Evolutionary conservation across 148 eudicot species (phyloP), one percentile per base, ranked within the genome.

Genomic region (Vaccinium vitisidaea): DNA sequence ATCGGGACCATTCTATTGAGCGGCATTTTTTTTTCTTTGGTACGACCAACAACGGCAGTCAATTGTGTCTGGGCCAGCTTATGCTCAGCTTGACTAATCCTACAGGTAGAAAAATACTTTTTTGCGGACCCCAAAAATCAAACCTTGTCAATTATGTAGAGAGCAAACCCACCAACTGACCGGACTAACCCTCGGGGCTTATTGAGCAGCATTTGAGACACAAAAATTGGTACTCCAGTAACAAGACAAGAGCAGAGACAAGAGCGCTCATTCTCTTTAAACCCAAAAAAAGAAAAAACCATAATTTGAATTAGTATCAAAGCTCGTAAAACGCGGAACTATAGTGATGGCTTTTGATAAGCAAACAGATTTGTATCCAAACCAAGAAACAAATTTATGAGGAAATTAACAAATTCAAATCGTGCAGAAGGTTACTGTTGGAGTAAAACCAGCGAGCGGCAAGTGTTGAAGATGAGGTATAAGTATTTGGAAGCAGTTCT

Each of bases 401-500:
- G 69, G 0, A 43, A 63, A 25, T 4, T 25, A 25, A 11, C 6
- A 23, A 52, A 39, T 21, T 2, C 8, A 21, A 86, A 79, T 3
- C 32, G 10, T 88, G 83, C 80, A 96, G 98, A 96, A 87, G 99
- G 98, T 8, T 96, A 92, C 80, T 96, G 98, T 78, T 96, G 99
- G 99, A 93, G 95, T 81, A 96, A 96, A 91, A 94, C 92, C 0
- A 94, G 99, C 36, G 99, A 96, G 84, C 67, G 98, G 79, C 99
- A 94, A 83, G 98, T 96, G 36, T 79, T 93, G 71, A 94, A 86
- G 89, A 92, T 96, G 16, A 88, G 99, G 10, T 92, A 94, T 89
- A 93, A 88, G 87, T 96, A 96, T 82, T 83, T 96, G 87, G 99
- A 94, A 88, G 94, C 99, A 48, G 90, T 96, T 71, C 89, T 96